Conservation (phyloP, 148 eudicot genomes). For the Arbutus unedo region DNA sequence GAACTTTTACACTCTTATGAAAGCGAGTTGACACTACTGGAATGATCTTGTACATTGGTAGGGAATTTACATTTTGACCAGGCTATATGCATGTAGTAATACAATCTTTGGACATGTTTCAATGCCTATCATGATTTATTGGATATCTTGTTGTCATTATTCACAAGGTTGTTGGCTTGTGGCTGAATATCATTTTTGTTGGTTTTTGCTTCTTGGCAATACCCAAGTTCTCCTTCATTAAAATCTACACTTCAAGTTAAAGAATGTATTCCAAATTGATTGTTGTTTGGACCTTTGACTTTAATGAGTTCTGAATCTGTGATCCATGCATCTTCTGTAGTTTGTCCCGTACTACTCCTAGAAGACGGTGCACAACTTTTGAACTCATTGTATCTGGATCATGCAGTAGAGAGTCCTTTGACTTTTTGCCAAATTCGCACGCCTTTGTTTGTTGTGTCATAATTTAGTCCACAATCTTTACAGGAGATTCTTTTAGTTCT, state of each 20-base stretch:
- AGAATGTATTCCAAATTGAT: background rate
- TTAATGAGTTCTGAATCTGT: background rate
- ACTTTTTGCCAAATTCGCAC: background rate
- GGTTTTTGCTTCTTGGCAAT: background rate
- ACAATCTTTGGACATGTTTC: background rate
- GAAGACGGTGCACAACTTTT: background rate
- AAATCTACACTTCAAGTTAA: background rate
- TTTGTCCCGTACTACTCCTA: background rate
- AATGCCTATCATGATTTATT: background rate
- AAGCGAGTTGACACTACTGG: background rate
- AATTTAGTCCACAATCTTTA: slow-evolving; percentile 10
- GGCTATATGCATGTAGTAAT: background rate
- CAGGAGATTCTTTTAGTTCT: slow-evolving; percentile 92
- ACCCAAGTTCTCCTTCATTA: background rate
- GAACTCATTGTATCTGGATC: background rate
- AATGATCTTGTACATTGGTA: background rate
- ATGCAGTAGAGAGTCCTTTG: background rate
- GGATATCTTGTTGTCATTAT: background rate
- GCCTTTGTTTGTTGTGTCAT: background rate
- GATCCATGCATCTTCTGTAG: background rate
- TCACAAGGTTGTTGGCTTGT: background rate
- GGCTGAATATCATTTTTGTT: background rate
- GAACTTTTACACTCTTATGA: background rate
- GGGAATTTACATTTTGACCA: background rate
- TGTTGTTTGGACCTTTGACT: background rate